Percentiles rank a stretch among this genome's conserved stretches.
These are phyloP conservation scores for Aspergillus mulundensis DNA, from an alignment of 495 filamentous ascomycete genomes.

Conservation along the genomic window DNA sequence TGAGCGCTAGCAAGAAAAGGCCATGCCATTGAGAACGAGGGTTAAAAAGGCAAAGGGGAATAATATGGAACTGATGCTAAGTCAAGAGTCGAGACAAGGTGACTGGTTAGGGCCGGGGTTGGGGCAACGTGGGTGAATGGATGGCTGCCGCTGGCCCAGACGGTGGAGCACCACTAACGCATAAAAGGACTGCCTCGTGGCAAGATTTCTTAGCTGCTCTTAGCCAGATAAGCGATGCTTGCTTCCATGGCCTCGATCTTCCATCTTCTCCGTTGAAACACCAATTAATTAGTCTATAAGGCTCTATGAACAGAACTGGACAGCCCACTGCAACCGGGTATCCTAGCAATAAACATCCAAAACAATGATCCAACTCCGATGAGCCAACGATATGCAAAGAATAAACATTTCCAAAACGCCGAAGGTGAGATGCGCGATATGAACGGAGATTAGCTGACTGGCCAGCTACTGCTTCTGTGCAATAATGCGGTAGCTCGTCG, in stretches of 20 bases:
- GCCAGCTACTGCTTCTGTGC: conserved; percentile 45
- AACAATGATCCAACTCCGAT: conserved; percentile 2
- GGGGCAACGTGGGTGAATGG: conserved; percentile 35
- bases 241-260: not conserved
- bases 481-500: conserved; percentile 59
- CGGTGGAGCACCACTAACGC: conserved; percentile 16
- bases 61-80: no score
- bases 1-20: not conserved
- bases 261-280: not conserved
- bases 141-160: conserved; percentile 24
- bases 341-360: conserved; percentile 11
- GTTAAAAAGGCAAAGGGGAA: not conserved
- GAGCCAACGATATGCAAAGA: not conserved
- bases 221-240: not conserved
- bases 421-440: not conserved
- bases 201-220: not conserved
- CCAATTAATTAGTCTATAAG: conserved; percentile 16
- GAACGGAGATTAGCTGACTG: not conserved
- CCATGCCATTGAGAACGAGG: not conserved
- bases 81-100: not conserved
- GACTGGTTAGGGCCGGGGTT: conserved; percentile 13
- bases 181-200: conserved; percentile 3
- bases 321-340: conserved; percentile 12
- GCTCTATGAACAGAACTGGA: conserved; percentile 8
- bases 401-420: conserved; percentile 9